phyloP scores from a whole-genome alignment of 805 yeast species.

The Hermanozyma aechmeae region DNA sequence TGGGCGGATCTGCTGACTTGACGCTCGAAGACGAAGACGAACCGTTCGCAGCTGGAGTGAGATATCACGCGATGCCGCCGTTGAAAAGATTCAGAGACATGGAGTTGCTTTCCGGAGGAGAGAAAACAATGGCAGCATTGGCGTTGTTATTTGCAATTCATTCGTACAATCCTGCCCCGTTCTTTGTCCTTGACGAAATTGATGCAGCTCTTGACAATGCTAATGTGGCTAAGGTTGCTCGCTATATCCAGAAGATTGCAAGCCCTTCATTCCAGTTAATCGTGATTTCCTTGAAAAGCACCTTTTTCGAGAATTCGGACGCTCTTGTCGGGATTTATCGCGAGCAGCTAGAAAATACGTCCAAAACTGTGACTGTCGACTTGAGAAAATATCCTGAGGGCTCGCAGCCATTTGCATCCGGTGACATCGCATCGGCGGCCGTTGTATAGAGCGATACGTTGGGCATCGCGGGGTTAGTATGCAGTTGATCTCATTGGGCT shows the following conservation, averaged over 20 bases:
- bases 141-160: slow-evolving; percentile 89
- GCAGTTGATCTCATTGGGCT: too few species aligned
- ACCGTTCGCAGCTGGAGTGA: slow-evolving; percentile 76
- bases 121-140: slow-evolving; percentile 91
- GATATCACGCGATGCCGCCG: slow-evolving; percentile 94
- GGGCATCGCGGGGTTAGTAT: too few species aligned
- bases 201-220: slow-evolving; percentile 94
- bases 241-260: slow-evolving; percentile 66
- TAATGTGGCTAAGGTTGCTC: slow-evolving; percentile 81
- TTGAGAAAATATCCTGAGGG: slow-evolving; percentile 41
- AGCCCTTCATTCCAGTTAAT: slow-evolving; percentile 81
- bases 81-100: slow-evolving; percentile 87
- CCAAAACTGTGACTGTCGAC: slow-evolving; percentile 67
- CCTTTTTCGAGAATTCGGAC: slow-evolving; percentile 80
- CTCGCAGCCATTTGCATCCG: slow-evolving; percentile 1
- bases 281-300: slow-evolving; percentile 83
- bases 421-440: too few species aligned
- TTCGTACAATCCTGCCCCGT: slow-evolving; percentile 87
- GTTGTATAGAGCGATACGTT: too few species aligned
- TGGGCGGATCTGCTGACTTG: slow-evolving; percentile 91
- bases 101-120: slow-evolving; percentile 93
- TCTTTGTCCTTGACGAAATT: slow-evolving; percentile 93
- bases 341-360: slow-evolving; percentile 64
- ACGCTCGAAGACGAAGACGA: slow-evolving; percentile 84
- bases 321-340: slow-evolving; percentile 89